These are phyloP conservation scores for Metschnikowia reukaufii DNA, from an alignment of 805 yeast species.

Conservation along the genomic window DNA sequence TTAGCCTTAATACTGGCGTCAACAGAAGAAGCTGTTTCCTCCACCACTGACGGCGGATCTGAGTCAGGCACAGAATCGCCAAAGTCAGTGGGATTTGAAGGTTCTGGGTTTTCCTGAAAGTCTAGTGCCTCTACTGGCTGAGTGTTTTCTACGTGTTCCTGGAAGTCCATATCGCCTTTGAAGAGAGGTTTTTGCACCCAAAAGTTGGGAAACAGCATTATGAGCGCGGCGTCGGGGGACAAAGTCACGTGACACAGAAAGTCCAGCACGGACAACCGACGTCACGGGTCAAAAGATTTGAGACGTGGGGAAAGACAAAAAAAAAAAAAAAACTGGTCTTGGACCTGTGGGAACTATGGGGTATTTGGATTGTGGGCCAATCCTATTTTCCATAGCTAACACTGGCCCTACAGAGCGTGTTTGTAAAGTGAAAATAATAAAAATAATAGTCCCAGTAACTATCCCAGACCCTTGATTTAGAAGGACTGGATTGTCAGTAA, in stretches of 20 bases:
- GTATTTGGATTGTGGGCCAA: no score
- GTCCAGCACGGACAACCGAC: background rate
- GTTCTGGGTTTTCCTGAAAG: background rate
- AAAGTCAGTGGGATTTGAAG: background rate
- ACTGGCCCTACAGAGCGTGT: no score
- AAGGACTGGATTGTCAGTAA: no score
- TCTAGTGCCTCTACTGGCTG: background rate
- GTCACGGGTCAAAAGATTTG: background rate
- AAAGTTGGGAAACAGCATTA: background rate
- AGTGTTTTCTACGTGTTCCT: constrained; percentile 6
- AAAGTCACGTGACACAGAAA: constrained; percentile 5
- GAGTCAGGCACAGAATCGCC: background rate
- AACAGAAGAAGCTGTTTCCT: background rate
- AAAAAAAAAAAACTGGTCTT: background rate
- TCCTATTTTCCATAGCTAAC: no score
- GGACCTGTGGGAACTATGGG: no score
- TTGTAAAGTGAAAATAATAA: no score
- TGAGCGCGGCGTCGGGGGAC: background rate
- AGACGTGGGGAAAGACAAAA: background rate
- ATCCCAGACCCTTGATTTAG: no score
- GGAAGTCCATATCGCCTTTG: constrained; percentile 5
- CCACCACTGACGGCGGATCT: background rate
- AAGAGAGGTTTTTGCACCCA: constrained; percentile 11
- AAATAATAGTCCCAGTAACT: no score
- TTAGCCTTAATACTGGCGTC: background rate